Percentiles rank a stretch among this genome's conserved stretches.
These are phyloP conservation scores for Rhododendron molle DNA, from an alignment of 148 eudicot genomes.

Conservation along the genomic window DNA sequence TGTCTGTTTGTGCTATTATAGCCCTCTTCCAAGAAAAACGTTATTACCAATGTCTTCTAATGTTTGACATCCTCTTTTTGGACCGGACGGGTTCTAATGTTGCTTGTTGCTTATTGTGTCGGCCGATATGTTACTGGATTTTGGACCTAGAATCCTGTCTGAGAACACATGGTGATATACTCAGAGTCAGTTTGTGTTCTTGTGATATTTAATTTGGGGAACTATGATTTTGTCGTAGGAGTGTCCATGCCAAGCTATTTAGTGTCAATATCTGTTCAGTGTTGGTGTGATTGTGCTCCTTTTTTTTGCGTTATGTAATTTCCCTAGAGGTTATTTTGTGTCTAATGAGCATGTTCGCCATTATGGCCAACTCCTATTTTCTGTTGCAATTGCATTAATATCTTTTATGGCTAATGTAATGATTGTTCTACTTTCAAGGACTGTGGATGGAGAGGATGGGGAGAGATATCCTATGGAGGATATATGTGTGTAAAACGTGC, in stretches of 20 bases:
- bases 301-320: neutral
- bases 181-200: neutral
- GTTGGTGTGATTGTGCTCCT: neutral
- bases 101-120: neutral
- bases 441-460: constrained; percentile 99
- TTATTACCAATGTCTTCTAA: neutral
- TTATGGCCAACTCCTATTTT: neutral
- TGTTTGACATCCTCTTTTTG: neutral
- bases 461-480: constrained; percentile 99
- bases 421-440: constrained; percentile 40
- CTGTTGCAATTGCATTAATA: neutral
- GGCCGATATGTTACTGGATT: neutral
- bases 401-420: constrained; percentile 2
- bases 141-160: neutral
- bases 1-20: neutral
- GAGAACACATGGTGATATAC: neutral
- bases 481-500: constrained; percentile 72
- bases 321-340: neutral
- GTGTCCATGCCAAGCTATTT: neutral
- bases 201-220: neutral
- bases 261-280: neutral
- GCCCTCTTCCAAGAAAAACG: neutral
- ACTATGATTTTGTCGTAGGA: neutral
- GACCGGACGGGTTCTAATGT: neutral
- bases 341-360: neutral